A percentile compares a stretch with the other conserved stretches of the same genome.
Evolutionary conservation across 2,329 filamentous ascomycete species (phyloP).

Genomic region (Aspergillus ustus): DNA sequence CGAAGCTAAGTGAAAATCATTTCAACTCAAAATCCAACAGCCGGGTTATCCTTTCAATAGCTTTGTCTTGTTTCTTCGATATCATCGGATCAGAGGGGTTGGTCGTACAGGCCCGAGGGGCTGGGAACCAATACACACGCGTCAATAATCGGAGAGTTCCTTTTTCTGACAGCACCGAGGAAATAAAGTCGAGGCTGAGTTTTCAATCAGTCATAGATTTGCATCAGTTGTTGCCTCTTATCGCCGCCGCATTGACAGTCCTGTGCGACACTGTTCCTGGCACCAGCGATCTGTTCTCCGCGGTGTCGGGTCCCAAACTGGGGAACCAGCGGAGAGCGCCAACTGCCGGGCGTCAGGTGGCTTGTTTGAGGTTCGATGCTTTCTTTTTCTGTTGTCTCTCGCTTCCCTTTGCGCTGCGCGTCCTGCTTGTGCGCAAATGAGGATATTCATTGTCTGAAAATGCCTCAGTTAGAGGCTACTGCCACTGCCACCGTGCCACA

Average conservation of each 20-base stretch:
- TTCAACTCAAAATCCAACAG: conserved; percentile 4
- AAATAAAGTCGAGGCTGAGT: not conserved
- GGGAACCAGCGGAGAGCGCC: conserved; percentile 21
- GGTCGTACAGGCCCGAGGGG: not conserved
- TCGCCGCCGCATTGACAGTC: not conserved
- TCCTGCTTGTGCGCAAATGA: conserved; percentile 1
- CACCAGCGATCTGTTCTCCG: conserved; percentile 17
- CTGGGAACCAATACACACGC: not conserved
- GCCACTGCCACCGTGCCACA: not conserved
- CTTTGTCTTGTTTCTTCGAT: not conserved
- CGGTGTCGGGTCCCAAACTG: conserved; percentile 15
- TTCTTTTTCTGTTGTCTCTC: conserved; percentile 14
- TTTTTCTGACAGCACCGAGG: not conserved
- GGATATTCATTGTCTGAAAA: conserved; percentile 5
- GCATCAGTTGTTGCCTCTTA: conserved; percentile 7
- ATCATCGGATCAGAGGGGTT: not conserved
- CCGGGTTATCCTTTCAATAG: not conserved
- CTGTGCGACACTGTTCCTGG: conserved; percentile 12
- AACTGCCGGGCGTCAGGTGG: conserved; percentile 19
- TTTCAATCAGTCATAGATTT: conserved; percentile 16
- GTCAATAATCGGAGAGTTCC: conserved; percentile 14
- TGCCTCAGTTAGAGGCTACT: not conserved
- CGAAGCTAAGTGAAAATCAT: conserved; percentile 7
- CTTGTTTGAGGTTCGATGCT: conserved; percentile 19
- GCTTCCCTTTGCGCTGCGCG: not conserved